Base-by-base conservation (phyloP, 352 stramenopile species). In the Globisporangium recalcitrans region DNA sequence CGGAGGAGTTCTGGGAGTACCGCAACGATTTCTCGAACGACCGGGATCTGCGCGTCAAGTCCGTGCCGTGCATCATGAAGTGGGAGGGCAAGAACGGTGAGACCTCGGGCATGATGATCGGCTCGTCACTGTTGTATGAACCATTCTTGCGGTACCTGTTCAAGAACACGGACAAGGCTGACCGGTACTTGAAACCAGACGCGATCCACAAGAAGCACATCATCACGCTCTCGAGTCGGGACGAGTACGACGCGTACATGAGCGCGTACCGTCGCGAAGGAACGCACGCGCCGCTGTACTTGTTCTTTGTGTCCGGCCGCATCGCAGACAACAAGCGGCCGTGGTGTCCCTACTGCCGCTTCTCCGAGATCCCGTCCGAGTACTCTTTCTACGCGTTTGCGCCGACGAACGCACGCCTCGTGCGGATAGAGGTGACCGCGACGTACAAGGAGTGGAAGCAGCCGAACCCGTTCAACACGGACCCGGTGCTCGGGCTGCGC, bases 261-360 rank as follows among this genome's bases (percentile, higher is more conserved):
- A 60, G 64, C 40, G 38, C 53, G 14, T 86, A 84, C 52, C 68
- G 77, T 24, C 51, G 64, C 6, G 54, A 73, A n/a, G 63, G 73
- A 32, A 66, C 72, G 1, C 67, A 64, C 4, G 44, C 67, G n/a
- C 81, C 79, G 19, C 55, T 81, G 11, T 91, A 82, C 36, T 42
- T 93, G 2, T 65, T 90, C 56, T 91, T 93, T 61, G 71, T 93
- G 0, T 90, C 82, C 0, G 85, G 82, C 5, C 71, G 76, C 53
- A 75, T 91, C 61, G 59, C 52, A 24, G 64, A 74, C 51, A 93
- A 93, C 64, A 83, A 91, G 44, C 73, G 85, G 2, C 79, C 81
- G 47, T 93, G 85, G 82, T 93, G 85, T 70, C 78, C 80, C 16
- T 93, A 90, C 69, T 93, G 85, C 53, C 82, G 85, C 19, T 91